Conservation (phyloP, 805 yeast genomes). For the Ogataea wickerhamii region DNA sequence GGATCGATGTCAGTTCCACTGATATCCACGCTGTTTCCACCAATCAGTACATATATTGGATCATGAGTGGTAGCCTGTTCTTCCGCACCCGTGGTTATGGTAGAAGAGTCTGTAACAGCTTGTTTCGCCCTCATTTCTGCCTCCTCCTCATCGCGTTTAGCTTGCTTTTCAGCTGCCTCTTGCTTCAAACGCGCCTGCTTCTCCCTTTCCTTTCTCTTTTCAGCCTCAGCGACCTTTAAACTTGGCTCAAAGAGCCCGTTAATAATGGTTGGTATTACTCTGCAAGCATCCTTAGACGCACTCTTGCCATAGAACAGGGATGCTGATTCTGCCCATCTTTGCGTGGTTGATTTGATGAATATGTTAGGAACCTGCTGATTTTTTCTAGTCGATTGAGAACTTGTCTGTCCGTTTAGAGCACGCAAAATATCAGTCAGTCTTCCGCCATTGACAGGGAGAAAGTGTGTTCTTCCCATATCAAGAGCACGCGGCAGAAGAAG, state of each 20-base stretch:
- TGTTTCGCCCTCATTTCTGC: slow-evolving; percentile 32
- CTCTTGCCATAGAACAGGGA: slow-evolving; percentile 47
- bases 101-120: slow-evolving; percentile 12
- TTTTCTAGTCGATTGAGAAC: slow-evolving; percentile 10
- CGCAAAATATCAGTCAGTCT: slow-evolving; percentile 19
- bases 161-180: slow-evolving; percentile 29
- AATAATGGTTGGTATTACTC: slow-evolving; percentile 42
- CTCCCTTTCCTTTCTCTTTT: slow-evolving; percentile 25
- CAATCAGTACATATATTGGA: slow-evolving; percentile 69
- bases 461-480: slow-evolving; percentile 11
- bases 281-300: slow-evolving; percentile 30
- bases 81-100: slow-evolving; percentile 8
- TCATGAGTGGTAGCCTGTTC: slow-evolving; percentile 25
- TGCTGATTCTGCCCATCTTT: slow-evolving; percentile 65
- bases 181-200: slow-evolving; percentile 28
- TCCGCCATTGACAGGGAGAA: slow-evolving; percentile 15
- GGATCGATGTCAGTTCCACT: slow-evolving; percentile 92
- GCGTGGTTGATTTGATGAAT: slow-evolving; percentile 40
- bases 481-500: slow-evolving; percentile 14
- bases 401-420: slow-evolving; percentile 15
- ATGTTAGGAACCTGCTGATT: slow-evolving; percentile 21
- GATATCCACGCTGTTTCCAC: slow-evolving; percentile 77
- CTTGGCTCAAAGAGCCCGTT: slow-evolving; percentile 50
- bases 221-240: slow-evolving; percentile 33
- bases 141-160: slow-evolving; percentile 27